Evolutionary conservation across 2,329 filamentous ascomycete genomes (phyloP), one percentile per base, ranked within the genome.

Genomic region (Neonectria neomacrospora): DNA sequence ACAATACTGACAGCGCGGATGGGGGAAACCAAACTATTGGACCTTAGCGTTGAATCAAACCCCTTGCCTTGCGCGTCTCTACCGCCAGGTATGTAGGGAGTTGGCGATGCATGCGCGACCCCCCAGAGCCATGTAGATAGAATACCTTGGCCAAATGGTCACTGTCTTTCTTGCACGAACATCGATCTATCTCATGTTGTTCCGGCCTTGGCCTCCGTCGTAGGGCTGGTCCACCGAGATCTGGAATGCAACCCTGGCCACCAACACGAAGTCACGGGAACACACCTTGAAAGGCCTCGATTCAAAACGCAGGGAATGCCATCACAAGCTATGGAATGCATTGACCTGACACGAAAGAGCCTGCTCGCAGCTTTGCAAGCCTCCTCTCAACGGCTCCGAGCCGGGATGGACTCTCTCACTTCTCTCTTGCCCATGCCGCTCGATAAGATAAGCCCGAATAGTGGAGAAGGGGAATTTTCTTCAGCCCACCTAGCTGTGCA

Each of bases 401-500:
- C 3, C 11, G 8, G 30, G n/a, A n/a, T 32, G 30, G 30, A 5
- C 30, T 26, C 23, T 26, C 6, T 26, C 23, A 26, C 23, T 26
- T 26, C 23, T 26, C 23, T 26, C 23, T 26, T 26, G n/a, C n/a
- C 30, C 32, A 34, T 34, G 32, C 6, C 16, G 3, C 16, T 5
- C 10, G 50, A 41, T 37, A 41, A 53, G 50, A 41, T 53, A 53
- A 53, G n/a, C n/a, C 10, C 5, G 5, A 20, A 41, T 50, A 18
- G 47, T 50, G 47, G 47, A 26, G 47, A 32, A 7, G 28, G 47
- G 47, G n/a, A 50, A 50, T 50, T 50, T 48, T 48, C 45, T 48
- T n/a, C n/a, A n/a, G n/a, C 26, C 45, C 7, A 12, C 32, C 32
- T 14, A 48, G 26, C 16, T 20, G 37, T 18, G 28, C 14, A 47